These are phyloP conservation scores for Auricularia heimuer DNA, from an alignment of 768 basidiomycete genomes.

Conservation along the genomic window DNA sequence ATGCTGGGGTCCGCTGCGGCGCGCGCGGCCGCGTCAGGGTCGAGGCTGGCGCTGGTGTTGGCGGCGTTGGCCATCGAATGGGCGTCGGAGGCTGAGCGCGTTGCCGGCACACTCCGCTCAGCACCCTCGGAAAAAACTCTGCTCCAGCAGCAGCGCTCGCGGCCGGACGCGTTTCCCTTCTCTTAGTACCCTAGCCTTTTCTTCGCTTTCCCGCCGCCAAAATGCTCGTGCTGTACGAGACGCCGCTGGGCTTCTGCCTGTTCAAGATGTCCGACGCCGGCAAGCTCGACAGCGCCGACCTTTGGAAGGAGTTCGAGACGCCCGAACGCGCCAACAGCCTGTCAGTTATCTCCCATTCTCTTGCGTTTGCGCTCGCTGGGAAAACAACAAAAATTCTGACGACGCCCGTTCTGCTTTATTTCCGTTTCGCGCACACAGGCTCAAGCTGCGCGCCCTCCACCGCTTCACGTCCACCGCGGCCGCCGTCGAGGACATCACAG, in stretches of 20 bases:
- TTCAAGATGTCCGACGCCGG: conserved; percentile 90
- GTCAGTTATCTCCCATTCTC: conserved; percentile 37
- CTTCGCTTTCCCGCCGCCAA: neutral
- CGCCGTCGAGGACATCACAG: conserved; percentile 93
- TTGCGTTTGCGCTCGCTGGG: neutral
- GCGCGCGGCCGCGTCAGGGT: no score
- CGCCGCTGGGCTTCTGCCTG: conserved; percentile 91
- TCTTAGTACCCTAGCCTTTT: neutral
- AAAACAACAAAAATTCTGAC: no score
- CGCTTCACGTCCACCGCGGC: conserved; percentile 93
- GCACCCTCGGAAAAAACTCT: neutral
- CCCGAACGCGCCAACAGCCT: conserved; percentile 87
- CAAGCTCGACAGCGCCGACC: conserved; percentile 75
- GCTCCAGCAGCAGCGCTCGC: neutral
- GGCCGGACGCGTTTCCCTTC: neutral
- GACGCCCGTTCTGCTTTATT: neutral
- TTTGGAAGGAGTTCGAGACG: conserved; percentile 88
- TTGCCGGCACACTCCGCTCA: neutral
- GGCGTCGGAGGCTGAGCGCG: neutral
- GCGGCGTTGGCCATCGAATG: neutral
- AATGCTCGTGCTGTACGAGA: conserved; percentile 97
- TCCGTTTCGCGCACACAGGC: conserved; percentile 31
- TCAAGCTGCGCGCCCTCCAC: conserved; percentile 92
- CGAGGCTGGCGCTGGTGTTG: neutral
- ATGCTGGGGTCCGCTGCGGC: neutral